Percentiles rank a stretch among this genome's conserved stretches.
These are phyloP conservation scores for Trifolium subterraneum DNA, from an alignment of 306 rosid species.

Conservation along the genomic window DNA sequence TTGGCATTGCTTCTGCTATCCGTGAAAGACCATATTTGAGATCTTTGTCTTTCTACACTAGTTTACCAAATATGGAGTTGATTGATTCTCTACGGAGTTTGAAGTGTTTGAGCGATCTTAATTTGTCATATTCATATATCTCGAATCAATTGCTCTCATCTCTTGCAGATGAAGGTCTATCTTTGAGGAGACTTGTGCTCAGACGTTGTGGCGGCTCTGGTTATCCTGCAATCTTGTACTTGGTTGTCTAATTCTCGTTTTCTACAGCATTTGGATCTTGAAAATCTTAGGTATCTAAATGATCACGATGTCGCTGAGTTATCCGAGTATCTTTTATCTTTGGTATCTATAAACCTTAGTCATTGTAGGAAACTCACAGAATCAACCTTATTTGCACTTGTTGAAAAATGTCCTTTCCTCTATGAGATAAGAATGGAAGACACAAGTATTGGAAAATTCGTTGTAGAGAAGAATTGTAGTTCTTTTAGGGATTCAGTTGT, in stretches of 20 bases:
- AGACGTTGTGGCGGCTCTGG: constrained; percentile 41
- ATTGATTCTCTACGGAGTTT: constrained; percentile 34
- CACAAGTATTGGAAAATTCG: constrained; percentile 34
- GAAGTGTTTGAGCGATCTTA: constrained; percentile 49
- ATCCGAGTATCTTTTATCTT: constrained; percentile 44
- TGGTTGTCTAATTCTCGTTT: constrained; percentile 49
- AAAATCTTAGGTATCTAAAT: constrained; percentile 42
- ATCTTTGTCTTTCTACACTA: constrained; percentile 23
- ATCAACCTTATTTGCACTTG: constrained; percentile 31
- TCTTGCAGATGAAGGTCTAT: constrained; percentile 55
- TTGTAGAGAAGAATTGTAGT: not conserved
- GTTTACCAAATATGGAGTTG: no score
- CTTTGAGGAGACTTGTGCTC: constrained; percentile 63
- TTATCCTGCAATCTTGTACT: constrained; percentile 45
- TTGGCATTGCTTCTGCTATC: constrained; percentile 51
- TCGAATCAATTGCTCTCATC: constrained; percentile 58
- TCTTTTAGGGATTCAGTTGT: constrained; percentile 25
- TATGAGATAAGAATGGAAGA: constrained; percentile 55
- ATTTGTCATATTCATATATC: constrained; percentile 44
- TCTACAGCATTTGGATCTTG: constrained; percentile 60
- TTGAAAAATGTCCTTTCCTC: constrained; percentile 50
- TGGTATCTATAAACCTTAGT: constrained; percentile 56
- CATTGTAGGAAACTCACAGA: constrained; percentile 44
- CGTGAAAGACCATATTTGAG: constrained; percentile 45
- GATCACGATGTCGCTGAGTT: constrained; percentile 55